Conservation (phyloP, 352 stramenopile species). For the Globisporangium barbulae region DNA sequence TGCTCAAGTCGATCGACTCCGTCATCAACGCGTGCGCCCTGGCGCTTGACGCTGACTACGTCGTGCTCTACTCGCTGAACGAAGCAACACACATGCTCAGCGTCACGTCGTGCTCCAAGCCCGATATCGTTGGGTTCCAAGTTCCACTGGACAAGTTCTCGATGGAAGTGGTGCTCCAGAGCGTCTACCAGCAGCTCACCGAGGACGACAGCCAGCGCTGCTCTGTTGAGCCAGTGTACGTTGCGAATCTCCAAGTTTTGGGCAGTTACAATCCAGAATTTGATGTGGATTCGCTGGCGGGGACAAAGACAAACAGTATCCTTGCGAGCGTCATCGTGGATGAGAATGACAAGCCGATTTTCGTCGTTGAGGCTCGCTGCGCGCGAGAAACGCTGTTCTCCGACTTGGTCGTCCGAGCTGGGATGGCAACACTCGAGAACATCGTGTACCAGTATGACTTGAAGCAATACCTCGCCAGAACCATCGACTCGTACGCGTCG, state of each 20-base stretch:
- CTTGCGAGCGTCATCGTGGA: constrained; percentile 40
- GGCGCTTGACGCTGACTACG: constrained; percentile 41
- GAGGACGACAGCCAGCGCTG: constrained; percentile 14
- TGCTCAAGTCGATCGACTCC: constrained; percentile 43
- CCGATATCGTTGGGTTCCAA: constrained; percentile 40
- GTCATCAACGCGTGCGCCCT: constrained; percentile 36
- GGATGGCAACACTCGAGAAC: constrained; percentile 62
- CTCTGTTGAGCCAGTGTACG: constrained; percentile 30
- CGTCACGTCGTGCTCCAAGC: constrained; percentile 48
- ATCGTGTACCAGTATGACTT: constrained; percentile 65
- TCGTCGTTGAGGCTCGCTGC: constrained; percentile 58
- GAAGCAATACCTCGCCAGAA: constrained; percentile 31
- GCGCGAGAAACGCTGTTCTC: constrained; percentile 39
- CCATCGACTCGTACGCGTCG: constrained; percentile 24
- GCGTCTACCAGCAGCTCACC: constrained; percentile 14
- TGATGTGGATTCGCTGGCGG: constrained; percentile 42
- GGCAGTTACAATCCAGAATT: constrained; percentile 33
- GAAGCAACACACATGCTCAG: constrained; percentile 30
- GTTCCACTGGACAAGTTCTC: constrained; percentile 47
- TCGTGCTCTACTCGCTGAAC: constrained; percentile 58
- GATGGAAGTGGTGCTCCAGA: constrained; percentile 38
- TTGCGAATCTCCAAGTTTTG: constrained; percentile 40
- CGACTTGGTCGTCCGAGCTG: constrained; percentile 48
- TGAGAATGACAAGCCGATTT: constrained; percentile 44
- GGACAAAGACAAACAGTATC: constrained; percentile 24